Conservation (phyloP, 768 basidiomycete species). For the Termitomyces eurrhizus region DNA sequence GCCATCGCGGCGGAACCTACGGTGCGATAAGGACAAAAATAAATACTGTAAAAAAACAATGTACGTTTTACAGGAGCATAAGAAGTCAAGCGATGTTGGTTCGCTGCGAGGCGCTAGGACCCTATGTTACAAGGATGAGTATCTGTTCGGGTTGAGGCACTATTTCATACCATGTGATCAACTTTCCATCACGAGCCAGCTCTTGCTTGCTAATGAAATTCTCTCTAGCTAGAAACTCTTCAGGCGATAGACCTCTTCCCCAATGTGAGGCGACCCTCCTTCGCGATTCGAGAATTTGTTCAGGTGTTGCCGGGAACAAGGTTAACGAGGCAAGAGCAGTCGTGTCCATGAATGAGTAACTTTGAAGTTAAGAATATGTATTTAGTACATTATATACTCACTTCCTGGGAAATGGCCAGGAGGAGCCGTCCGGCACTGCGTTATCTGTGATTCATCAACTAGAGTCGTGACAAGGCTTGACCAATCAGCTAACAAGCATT, state of each 20-base stretch:
- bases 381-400: background rate
- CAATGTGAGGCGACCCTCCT: conserved; percentile 35
- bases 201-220: conserved; percentile 34
- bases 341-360: background rate
- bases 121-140: conserved; percentile 29
- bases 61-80: conserved; percentile 63
- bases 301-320: conserved; percentile 43
- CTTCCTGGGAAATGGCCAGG: background rate
- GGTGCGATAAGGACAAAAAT: background rate
- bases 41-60: background rate
- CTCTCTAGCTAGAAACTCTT: conserved; percentile 44
- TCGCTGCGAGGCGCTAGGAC: conserved; percentile 51
- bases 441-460: background rate
- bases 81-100: conserved; percentile 48
- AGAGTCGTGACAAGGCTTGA: background rate
- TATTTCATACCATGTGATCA: conserved; percentile 19
- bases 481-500: background rate
- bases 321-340: conserved; percentile 25
- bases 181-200: conserved; percentile 38
- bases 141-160: background rate
- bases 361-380: background rate
- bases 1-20: conserved; percentile 27
- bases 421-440: background rate
- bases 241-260: conserved; percentile 38
- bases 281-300: conserved; percentile 40